phyloP scores from a whole-genome alignment of 2,329 filamentous ascomycete species.

The Apiospora koreana region DNA sequence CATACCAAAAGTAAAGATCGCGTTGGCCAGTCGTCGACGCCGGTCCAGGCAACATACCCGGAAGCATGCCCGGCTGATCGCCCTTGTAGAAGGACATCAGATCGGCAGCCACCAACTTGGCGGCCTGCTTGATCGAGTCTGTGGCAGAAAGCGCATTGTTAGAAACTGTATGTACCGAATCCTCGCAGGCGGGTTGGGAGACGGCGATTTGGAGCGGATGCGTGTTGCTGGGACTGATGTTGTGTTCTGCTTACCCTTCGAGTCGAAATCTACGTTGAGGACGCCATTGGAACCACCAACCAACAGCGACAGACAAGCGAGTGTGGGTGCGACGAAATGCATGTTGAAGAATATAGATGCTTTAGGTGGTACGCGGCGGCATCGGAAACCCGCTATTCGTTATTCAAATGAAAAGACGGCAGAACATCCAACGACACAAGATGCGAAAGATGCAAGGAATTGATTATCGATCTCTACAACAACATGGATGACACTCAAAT shows the following conservation, averaged over 20 bases:
- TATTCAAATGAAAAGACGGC: neutral
- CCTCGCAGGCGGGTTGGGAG: neutral
- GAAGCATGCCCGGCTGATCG: constrained; percentile 52
- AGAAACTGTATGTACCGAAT: neutral
- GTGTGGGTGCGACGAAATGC: constrained; percentile 2
- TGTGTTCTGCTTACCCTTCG: neutral
- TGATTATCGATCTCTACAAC: neutral
- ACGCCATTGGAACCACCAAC: neutral
- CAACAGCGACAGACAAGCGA: constrained; percentile 4
- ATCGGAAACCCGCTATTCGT: neutral
- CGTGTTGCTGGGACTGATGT: neutral
- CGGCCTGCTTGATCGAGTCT: constrained; percentile 49
- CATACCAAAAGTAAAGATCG: constrained; percentile 65
- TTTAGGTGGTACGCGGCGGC: neutral
- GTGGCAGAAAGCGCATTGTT: neutral
- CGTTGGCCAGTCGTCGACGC: constrained; percentile 34
- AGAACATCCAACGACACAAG: neutral
- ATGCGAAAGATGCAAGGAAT: neutral
- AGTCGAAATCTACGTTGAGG: neutral
- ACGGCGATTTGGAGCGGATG: neutral
- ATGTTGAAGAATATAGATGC: neutral
- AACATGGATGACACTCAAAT: neutral
- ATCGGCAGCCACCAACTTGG: constrained; percentile 50
- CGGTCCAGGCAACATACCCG: constrained; percentile 54
- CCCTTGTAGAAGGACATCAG: constrained; percentile 53